Evolutionary conservation across 2,329 filamentous ascomycete species (phyloP).

Genomic region (Phyllosticta citribraziliensis): DNA sequence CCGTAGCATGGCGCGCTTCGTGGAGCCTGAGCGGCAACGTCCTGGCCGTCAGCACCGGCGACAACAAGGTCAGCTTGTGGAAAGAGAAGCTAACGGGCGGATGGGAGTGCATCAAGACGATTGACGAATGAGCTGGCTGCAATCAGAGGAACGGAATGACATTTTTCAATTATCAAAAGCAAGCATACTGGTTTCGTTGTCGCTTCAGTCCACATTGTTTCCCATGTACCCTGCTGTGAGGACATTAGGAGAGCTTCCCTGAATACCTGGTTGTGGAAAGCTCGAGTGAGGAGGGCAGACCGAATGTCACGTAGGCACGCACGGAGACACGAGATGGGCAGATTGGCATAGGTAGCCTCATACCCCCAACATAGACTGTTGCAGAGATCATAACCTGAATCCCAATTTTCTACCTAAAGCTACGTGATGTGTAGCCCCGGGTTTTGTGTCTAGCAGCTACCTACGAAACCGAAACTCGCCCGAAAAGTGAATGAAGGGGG

Average conservation of each 20-base stretch:
- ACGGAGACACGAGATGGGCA: not conserved
- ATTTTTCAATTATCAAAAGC: not conserved
- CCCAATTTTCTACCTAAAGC: too few species aligned
- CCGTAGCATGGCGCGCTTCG: constrained; percentile 88
- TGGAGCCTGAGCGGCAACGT: constrained; percentile 98
- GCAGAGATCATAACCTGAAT: too few species aligned
- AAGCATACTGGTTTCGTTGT: not conserved
- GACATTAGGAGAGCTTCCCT: not conserved
- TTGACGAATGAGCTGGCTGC: constrained; percentile 58
- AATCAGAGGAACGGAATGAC: not conserved
- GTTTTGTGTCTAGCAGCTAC: too few species aligned
- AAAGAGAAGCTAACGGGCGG: constrained; percentile 96
- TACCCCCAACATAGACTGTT: not conserved
- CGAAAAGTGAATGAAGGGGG: too few species aligned
- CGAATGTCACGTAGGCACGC: not conserved
- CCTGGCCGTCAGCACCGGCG: constrained; percentile 80
- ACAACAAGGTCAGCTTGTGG: constrained; percentile 97
- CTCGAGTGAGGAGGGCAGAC: not conserved
- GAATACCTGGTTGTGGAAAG: not conserved
- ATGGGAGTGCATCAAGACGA: constrained; percentile 95
- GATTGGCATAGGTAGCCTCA: not conserved
- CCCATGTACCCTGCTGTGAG: not conserved
- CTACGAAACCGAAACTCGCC: too few species aligned
- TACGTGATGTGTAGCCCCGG: too few species aligned
- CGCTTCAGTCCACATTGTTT: not conserved